Percentiles rank a stretch among this genome's conserved stretches.
These are phyloP conservation scores for Aristolochia fimbriata DNA, from an alignment of 164 flowering plant species.

Conservation along the genomic window DNA sequence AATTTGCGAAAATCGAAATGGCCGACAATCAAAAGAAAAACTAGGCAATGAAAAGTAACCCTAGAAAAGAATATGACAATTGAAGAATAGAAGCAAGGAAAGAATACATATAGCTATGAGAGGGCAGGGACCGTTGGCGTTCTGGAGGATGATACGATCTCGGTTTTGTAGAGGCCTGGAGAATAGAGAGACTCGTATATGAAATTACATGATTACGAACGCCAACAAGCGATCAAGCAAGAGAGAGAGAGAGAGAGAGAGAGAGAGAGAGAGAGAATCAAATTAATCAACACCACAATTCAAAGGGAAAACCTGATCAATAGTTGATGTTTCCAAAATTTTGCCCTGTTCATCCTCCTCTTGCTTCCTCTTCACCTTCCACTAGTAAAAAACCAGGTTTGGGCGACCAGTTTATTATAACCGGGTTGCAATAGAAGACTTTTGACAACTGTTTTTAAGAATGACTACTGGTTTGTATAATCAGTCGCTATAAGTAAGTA, in stretches of 20 bases:
- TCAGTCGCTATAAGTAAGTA: too few species aligned
- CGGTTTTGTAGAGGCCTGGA: constrained; percentile 59
- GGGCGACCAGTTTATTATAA: too few species aligned
- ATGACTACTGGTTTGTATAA: too few species aligned
- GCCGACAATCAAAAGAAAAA: neutral
- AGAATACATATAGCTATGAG: constrained; percentile 86
- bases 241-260: too few species aligned
- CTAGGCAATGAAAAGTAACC: constrained; percentile 9
- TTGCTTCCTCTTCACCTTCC: constrained; percentile 26
- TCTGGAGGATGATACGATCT: constrained; percentile 72
- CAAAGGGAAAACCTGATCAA: constrained; percentile 18
- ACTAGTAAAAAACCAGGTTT: too few species aligned
- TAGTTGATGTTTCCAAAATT: constrained; percentile 22
- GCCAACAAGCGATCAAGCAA: too few species aligned
- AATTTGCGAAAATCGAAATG: neutral
- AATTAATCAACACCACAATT: neutral
- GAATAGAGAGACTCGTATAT: too few species aligned
- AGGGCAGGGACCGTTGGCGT: constrained; percentile 98
- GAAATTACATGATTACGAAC: too few species aligned
- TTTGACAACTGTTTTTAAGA: too few species aligned
- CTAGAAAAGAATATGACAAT: constrained; percentile 10
- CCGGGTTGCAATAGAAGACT: too few species aligned
- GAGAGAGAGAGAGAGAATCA: too few species aligned
- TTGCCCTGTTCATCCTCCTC: constrained; percentile 32
- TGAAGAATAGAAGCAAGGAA: constrained; percentile 5